phyloP scores from a whole-genome alignment of 78 protist genomes.

The Isochrysis galbana region DNA sequence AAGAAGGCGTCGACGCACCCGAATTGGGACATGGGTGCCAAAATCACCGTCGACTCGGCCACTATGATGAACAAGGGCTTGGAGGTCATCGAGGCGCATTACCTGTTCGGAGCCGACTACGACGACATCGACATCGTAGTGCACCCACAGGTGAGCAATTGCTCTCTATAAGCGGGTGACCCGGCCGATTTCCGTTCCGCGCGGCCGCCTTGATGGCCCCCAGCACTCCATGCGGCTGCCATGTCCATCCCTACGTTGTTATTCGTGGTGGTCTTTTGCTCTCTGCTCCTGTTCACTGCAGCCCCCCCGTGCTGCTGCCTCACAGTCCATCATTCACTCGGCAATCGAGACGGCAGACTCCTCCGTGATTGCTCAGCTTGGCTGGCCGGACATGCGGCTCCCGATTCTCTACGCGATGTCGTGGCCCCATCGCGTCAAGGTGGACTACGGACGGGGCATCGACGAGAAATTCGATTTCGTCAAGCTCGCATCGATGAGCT shows the following conservation, averaged over 20 bases:
- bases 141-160: too few species aligned
- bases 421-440: conserved; percentile 24
- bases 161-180: too few species aligned
- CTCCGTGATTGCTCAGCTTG: conserved; percentile 33
- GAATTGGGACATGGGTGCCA: conserved; percentile 61
- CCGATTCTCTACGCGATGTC: conserved; percentile 36
- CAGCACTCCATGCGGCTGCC: too few species aligned
- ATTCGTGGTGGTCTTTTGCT: neutral
- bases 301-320: conserved; percentile 32
- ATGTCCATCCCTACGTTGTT: too few species aligned
- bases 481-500: neutral
- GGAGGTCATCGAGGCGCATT: conserved; percentile 61
- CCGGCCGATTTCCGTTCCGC: too few species aligned
- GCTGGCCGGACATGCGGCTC: conserved; percentile 52
- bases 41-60: conserved; percentile 54
- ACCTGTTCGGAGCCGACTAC: conserved; percentile 49
- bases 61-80: conserved; percentile 58
- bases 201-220: too few species aligned
- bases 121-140: conserved; percentile 29
- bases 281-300: neutral
- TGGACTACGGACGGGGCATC: conserved; percentile 22
- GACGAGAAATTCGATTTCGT: neutral
- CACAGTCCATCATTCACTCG: conserved; percentile 57
- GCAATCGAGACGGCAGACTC: conserved; percentile 37
- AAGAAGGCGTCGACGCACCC: conserved; percentile 27